Percentiles rank a stretch among this genome's conserved stretches.
phyloP scores from a whole-genome alignment of 2,329 filamentous ascomycete species.

The Epichloe elymi region DNA sequence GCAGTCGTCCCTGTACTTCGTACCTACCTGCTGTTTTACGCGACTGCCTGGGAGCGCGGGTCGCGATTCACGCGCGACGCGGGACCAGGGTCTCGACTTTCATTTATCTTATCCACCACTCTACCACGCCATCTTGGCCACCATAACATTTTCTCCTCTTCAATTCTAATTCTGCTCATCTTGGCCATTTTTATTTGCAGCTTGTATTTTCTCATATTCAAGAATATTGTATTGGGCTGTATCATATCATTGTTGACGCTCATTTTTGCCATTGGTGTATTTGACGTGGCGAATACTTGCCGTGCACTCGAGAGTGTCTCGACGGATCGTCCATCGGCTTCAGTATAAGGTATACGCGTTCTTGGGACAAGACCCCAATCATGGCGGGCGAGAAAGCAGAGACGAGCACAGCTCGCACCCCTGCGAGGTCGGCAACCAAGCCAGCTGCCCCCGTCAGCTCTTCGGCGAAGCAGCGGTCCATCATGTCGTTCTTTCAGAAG shows the following conservation, averaged over 20 bases:
- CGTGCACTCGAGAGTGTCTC: not conserved
- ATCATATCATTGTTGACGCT: not conserved
- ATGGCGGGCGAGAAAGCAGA: slow-evolving; percentile 5
- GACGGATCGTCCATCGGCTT: not conserved
- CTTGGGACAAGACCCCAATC: not conserved
- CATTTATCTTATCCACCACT: not conserved
- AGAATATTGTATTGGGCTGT: not conserved
- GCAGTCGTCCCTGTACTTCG: too few species aligned
- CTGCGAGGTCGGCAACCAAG: slow-evolving; percentile 2
- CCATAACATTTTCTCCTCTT: not conserved
- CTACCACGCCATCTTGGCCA: not conserved
- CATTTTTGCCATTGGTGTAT: not conserved
- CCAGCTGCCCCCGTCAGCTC: slow-evolving; percentile 12
- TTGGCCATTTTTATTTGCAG: not conserved
- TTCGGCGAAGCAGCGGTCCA: slow-evolving; percentile 28
- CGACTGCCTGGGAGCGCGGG: not conserved
- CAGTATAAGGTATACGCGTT: not conserved
- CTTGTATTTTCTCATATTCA: not conserved
- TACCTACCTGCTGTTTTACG: not conserved
- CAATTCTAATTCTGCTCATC: not conserved
- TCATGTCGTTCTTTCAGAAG: slow-evolving; percentile 32
- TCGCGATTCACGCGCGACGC: slow-evolving; percentile 1
- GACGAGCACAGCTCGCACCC: slow-evolving; percentile 3
- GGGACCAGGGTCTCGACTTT: not conserved
- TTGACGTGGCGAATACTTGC: not conserved